Evolutionary conservation across 331 rosid genomes (phyloP).

Genomic region (Malus hybrid): DNA sequence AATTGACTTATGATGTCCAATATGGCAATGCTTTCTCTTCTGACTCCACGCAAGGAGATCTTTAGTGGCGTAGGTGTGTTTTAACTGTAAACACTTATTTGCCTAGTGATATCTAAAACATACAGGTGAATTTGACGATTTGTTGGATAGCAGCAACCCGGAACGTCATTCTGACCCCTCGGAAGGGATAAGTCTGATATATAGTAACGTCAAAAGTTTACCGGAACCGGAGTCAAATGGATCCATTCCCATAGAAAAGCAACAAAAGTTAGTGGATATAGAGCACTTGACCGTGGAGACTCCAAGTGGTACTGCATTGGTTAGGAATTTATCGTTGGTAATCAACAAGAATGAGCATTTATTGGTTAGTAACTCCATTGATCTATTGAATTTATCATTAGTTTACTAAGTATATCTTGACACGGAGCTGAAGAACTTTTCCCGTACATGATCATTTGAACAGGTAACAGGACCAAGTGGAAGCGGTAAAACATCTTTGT

Average conservation of each 20-base stretch:
- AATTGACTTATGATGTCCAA: neutral
- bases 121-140: constrained; percentile 89
- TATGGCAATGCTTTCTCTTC: neutral
- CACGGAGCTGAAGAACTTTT: constrained; percentile 8
- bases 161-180: constrained; percentile 30
- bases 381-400: neutral
- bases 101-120: constrained; percentile 7
- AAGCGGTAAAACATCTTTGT: constrained; percentile 86
- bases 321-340: constrained; percentile 54
- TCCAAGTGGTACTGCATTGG: constrained; percentile 54
- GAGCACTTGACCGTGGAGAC: constrained; percentile 68
- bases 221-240: constrained; percentile 62
- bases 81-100: neutral
- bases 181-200: constrained; percentile 54
- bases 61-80: neutral
- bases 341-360: constrained; percentile 66
- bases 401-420: neutral
- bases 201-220: constrained; percentile 35
- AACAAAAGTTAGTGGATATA: constrained; percentile 48
- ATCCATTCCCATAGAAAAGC: constrained; percentile 34
- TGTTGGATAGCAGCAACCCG: constrained; percentile 60
- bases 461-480: constrained; percentile 95
- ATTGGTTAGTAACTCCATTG: constrained; percentile 48
- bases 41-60: neutral
- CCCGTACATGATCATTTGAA: constrained; percentile 15